Percentiles rank a stretch among this genome's conserved stretches.
Evolutionary conservation across 2,329 filamentous ascomycete genomes (phyloP).

Genomic region (Alternaria brassicae): DNA sequence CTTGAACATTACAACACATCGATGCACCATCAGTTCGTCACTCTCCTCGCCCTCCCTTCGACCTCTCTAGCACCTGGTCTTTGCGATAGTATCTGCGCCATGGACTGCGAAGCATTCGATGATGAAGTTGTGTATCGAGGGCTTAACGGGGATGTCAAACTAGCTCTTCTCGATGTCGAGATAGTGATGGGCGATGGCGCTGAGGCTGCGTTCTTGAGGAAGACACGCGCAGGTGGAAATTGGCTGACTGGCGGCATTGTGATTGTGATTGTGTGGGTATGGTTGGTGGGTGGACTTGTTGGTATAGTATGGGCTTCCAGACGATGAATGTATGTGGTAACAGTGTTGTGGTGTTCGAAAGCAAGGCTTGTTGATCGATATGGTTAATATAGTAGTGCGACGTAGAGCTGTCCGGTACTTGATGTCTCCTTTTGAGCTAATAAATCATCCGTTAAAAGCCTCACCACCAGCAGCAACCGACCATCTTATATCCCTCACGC

Average conservation of each 20-base stretch:
- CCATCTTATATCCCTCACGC: conserved; percentile 7
- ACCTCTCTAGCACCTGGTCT: conserved; percentile 24
- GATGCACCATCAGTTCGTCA: conserved; percentile 4
- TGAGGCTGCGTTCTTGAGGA: conserved; percentile 29
- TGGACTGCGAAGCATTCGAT: conserved; percentile 34
- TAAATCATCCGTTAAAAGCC: neutral
- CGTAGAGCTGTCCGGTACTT: neutral
- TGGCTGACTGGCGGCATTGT: conserved; percentile 44
- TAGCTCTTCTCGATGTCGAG: conserved; percentile 10
- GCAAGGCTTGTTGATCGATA: neutral
- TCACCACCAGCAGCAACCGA: neutral
- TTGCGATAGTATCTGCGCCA: conserved; percentile 33
- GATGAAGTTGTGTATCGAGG: conserved; percentile 27
- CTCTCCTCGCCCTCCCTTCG: neutral
- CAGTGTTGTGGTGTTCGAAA: neutral
- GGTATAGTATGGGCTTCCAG: neutral
- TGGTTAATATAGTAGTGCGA: neutral
- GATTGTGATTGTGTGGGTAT: conserved; percentile 17
- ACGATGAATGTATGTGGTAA: neutral
- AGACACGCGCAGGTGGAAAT: conserved; percentile 44
- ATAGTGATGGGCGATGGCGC: conserved; percentile 14
- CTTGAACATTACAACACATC: neutral
- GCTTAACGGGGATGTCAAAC: conserved; percentile 19
- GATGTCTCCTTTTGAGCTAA: neutral
- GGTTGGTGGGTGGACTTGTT: neutral